These are phyloP conservation scores for Carex scoparia DNA, from an alignment of 176 grass and related monocot genomes.

Conservation along the genomic window DNA sequence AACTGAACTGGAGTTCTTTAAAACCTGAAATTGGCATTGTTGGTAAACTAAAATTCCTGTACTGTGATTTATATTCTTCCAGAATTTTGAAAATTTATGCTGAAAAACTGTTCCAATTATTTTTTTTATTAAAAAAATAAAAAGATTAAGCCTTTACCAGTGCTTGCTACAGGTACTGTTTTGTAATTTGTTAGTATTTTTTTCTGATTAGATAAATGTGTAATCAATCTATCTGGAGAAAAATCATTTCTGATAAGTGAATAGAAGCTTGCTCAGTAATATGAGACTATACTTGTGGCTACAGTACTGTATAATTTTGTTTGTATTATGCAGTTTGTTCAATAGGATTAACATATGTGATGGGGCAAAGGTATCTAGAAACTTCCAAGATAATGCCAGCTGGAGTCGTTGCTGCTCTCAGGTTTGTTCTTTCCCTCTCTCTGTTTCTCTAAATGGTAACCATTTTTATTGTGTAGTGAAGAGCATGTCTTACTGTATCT, in stretches of 20 bases:
- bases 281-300: background rate
- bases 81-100: background rate
- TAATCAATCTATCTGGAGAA: too few species aligned
- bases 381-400: slow-evolving; percentile 95
- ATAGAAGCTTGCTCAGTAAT: background rate
- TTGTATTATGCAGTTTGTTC: slow-evolving; percentile 58
- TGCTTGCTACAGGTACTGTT: too few species aligned
- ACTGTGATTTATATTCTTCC: background rate
- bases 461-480: background rate
- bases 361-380: slow-evolving; percentile 81
- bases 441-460: background rate
- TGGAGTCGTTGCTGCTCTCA: slow-evolving; percentile 74
- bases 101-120: background rate
- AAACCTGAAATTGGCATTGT: background rate
- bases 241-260: too few species aligned
- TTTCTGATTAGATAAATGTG: too few species aligned
- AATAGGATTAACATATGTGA: slow-evolving; percentile 57
- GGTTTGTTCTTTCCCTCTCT: slow-evolving; percentile 32
- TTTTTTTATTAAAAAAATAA: too few species aligned
- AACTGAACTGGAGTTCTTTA: background rate
- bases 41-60: too few species aligned
- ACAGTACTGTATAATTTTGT: slow-evolving; percentile 12
- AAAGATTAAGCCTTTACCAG: too few species aligned
- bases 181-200: too few species aligned
- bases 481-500: background rate